phyloP scores from a whole-genome alignment of 2,329 filamentous ascomycete species.

The Colletotrichum godetiae region DNA sequence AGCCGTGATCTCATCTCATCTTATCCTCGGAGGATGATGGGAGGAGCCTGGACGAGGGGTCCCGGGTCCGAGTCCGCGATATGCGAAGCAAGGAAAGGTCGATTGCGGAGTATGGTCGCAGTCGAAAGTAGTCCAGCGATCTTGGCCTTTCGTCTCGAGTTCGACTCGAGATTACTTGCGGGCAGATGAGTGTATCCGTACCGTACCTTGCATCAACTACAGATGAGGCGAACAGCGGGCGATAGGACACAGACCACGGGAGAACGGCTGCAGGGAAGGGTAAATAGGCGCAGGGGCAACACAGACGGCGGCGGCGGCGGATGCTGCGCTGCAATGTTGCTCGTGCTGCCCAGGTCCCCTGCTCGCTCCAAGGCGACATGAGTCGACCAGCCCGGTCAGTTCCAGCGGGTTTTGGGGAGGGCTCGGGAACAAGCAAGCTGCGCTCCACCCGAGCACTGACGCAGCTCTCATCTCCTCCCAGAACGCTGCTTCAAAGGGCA shows the following conservation, averaged over 20 bases:
- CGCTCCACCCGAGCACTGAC: constrained; percentile 16
- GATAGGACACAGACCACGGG: constrained; percentile 36
- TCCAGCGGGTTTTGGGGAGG: not conserved
- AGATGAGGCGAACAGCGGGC: constrained; percentile 32
- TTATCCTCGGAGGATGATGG: constrained; percentile 10
- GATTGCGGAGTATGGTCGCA: constrained; percentile 23
- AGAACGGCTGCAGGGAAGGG: constrained; percentile 36
- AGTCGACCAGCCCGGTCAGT: constrained; percentile 1
- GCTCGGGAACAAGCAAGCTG: constrained; percentile 22
- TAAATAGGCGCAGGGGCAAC: constrained; percentile 35
- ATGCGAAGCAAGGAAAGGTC: constrained; percentile 20
- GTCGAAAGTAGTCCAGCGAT: not conserved
- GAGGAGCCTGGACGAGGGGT: not conserved
- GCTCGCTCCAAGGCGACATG: constrained; percentile 19
- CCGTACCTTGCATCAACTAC: constrained; percentile 34
- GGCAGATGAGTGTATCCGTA: constrained; percentile 19
- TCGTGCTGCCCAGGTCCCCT: constrained; percentile 29
- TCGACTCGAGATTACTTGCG: not conserved
- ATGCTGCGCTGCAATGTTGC: constrained; percentile 33
- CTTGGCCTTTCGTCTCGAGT: constrained; percentile 23
- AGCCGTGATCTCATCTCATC: constrained; percentile 36
- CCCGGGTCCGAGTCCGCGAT: constrained; percentile 17
- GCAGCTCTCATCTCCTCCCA: not conserved
- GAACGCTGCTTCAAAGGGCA: not conserved
- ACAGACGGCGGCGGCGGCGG: constrained; percentile 27